Percentiles rank a stretch among this genome's conserved stretches.
These are phyloP conservation scores for Fragaria ananassa DNA, from an alignment of 306 rosid genomes.

Conservation along the genomic window DNA sequence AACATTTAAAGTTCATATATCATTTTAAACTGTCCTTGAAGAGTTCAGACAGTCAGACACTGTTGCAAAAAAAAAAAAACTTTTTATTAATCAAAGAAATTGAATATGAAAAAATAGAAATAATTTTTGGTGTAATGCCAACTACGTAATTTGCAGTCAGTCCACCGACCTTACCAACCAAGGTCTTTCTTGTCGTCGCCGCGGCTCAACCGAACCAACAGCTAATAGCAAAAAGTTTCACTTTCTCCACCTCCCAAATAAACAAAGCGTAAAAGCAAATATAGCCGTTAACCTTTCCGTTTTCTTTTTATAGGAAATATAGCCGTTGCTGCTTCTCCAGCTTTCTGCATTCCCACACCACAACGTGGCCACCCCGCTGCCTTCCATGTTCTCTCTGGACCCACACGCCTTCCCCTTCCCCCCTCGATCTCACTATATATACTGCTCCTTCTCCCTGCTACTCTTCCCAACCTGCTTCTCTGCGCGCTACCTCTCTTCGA, in stretches of 20 bases:
- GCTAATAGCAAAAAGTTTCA: not conserved
- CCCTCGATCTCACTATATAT: not conserved
- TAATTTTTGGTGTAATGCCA: too few species aligned
- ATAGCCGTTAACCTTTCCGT: not conserved
- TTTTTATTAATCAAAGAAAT: too few species aligned
- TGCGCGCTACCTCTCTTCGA: not conserved
- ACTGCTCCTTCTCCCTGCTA: not conserved
- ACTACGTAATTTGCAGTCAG: too few species aligned
- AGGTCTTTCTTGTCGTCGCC: not conserved
- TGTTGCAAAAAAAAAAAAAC: too few species aligned
- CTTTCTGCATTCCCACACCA: not conserved
- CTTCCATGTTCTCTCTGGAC: slow-evolving; percentile 8
- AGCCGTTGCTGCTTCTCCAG: not conserved
- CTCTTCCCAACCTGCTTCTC: not conserved
- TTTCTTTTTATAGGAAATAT: not conserved
- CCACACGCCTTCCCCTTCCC: not conserved
- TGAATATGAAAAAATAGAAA: too few species aligned
- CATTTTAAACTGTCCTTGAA: too few species aligned
- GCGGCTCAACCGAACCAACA: not conserved
- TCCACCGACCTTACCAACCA: not conserved
- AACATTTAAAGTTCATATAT: too few species aligned
- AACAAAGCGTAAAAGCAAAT: not conserved
- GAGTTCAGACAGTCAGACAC: too few species aligned
- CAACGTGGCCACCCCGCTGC: slow-evolving; percentile 20
- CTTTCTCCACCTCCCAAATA: too few species aligned